Evolutionary conservation across 2,329 filamentous ascomycete species (phyloP), one percentile per base, ranked within the genome.

Genomic region (Ophiostoma fasciatum): DNA sequence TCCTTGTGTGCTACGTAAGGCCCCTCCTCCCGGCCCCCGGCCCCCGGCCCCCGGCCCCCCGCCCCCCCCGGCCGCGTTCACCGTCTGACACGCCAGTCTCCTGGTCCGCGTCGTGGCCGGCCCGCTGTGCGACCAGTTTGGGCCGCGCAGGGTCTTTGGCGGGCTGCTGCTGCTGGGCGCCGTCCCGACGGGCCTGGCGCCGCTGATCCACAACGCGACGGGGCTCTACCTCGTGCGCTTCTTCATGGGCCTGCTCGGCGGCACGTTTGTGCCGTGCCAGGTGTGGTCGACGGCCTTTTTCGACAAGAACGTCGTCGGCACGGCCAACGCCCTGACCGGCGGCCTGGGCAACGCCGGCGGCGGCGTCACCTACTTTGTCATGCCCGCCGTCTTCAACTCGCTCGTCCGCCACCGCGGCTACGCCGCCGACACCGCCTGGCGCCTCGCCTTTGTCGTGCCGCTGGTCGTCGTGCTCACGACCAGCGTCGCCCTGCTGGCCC

Each of bases 201-300:
- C 84, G 6, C 74, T 84, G 1, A 74, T 87, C 27, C 75, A 73
- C 32, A 75, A 67, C 36, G 73, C 73, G 6, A 59, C 57, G 5
- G 77, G 81, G 8, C 67, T 88, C n/a, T 77, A 83, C 46, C 59
- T 71, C 15, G 68, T 80, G 32, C 73, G 82, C 30, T 88, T 88
- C 63, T 87, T 87, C 57, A 73, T 87, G 43, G 81, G 81, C 41
- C 78, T 88, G 29, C 69, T 88, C 0, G 82, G 82, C 28, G 79
- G 77, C 3, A 71, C 74, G 1, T 88, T 88, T 48, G 82, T 88
- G 1, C 82, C 82, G 11, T 93, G 84, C 54, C 84, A 92, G 53
- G 87, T 93, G 7, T 94, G 85, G 83, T 82, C 79, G 9, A 94
- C 84, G 0, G 83, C 78, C 0, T 94, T 93, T 64, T 94, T 84